Conservation (phyloP, 805 yeast species). For the Maudiozyma bulderi region DNA sequence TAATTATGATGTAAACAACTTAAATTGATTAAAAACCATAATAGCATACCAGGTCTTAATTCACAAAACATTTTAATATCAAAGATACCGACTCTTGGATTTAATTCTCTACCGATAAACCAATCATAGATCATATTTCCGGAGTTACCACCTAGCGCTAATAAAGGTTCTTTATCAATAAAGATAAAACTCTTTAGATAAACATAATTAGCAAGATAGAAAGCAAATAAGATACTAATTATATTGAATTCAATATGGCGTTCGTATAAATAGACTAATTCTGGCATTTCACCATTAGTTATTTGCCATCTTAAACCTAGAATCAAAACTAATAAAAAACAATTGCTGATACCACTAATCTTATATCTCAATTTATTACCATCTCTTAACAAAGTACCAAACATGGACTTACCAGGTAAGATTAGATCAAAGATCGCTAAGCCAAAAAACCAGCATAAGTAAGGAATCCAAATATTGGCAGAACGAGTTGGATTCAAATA, state of each 20-base stretch:
- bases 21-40: slow-evolving; percentile 73
- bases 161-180: slow-evolving; percentile 45
- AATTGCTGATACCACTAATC: slow-evolving; percentile 67
- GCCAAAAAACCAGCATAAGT: slow-evolving; percentile 61
- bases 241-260: slow-evolving; percentile 57
- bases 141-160: slow-evolving; percentile 83
- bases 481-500: slow-evolving; percentile 29
- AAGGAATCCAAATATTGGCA: slow-evolving; percentile 48
- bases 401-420: slow-evolving; percentile 52
- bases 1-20: slow-evolving; percentile 79
- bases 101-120: slow-evolving; percentile 95
- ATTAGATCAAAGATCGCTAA: slow-evolving; percentile 55
- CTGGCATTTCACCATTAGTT: slow-evolving; percentile 58
- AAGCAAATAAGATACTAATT: slow-evolving; percentile 55
- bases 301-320: slow-evolving; percentile 44
- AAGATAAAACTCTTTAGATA: slow-evolving; percentile 61
- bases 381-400: slow-evolving; percentile 69
- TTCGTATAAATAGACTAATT: slow-evolving; percentile 63
- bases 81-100: slow-evolving; percentile 71
- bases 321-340: slow-evolving; percentile 31
- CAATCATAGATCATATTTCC: slow-evolving; percentile 73
- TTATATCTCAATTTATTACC: slow-evolving; percentile 62
- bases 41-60: slow-evolving; percentile 83
- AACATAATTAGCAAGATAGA: slow-evolving; percentile 51
- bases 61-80: slow-evolving; percentile 91